These are phyloP conservation scores for Phyllachora maydis DNA, from an alignment of 2,329 filamentous ascomycete genomes.

Conservation along the genomic window DNA sequence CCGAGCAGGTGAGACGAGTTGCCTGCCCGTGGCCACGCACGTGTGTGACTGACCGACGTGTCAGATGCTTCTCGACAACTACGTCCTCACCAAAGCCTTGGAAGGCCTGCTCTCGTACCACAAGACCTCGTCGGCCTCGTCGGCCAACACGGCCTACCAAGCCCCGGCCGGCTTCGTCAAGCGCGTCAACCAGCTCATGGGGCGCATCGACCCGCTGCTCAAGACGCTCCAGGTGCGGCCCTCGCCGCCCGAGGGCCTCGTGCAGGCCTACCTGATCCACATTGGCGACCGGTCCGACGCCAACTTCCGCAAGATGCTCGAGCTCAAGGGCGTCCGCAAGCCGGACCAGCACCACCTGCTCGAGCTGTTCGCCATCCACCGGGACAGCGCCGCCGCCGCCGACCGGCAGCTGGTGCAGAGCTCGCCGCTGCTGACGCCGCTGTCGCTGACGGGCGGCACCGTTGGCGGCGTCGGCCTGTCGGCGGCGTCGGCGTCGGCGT, in stretches of 20 bases:
- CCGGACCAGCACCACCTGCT: slow-evolving; percentile 64
- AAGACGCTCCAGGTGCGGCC: slow-evolving; percentile 92
- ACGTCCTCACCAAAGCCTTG: slow-evolving; percentile 66
- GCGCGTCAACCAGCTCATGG: slow-evolving; percentile 66
- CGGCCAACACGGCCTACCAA: slow-evolving; percentile 15
- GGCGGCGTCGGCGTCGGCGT: slow-evolving; percentile 13
- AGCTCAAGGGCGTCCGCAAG: slow-evolving; percentile 82
- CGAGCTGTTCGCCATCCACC: slow-evolving; percentile 65
- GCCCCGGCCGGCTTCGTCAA: slow-evolving; percentile 51
- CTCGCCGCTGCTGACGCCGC: slow-evolving; percentile 49
- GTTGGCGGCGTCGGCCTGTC: slow-evolving; percentile 14
- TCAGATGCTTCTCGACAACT: slow-evolving; percentile 94
- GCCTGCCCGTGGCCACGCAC: too few species aligned
- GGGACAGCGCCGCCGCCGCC: slow-evolving; percentile 49
- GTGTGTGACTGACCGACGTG: too few species aligned
- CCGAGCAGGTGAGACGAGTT: slow-evolving; percentile 58
- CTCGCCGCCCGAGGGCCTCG: slow-evolving; percentile 76
- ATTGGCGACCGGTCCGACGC: slow-evolving; percentile 82
- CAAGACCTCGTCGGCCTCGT: slow-evolving; percentile 22
- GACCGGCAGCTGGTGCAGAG: slow-evolving; percentile 50
- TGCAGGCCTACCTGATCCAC: slow-evolving; percentile 94
- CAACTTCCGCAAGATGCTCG: slow-evolving; percentile 92
- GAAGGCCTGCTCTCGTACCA: slow-evolving; percentile 47
- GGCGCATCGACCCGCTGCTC: slow-evolving; percentile 74
- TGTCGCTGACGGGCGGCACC: slow-evolving; percentile 22